phyloP scores from a whole-genome alignment of 2,329 filamentous ascomycete genomes.

The Penicillium sp. region DNA sequence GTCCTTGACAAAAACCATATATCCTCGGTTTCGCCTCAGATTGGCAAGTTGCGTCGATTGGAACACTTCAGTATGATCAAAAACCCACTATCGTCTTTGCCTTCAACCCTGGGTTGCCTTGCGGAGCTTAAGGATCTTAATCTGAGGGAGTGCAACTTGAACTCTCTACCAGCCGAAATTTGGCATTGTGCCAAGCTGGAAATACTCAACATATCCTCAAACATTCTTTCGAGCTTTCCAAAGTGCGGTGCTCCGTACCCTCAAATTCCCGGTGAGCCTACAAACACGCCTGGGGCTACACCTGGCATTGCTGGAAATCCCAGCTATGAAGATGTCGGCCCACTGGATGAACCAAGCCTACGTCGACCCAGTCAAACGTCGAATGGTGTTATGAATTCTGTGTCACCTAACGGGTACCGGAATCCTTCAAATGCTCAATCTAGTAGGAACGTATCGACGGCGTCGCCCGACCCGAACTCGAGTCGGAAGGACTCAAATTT shows the following conservation, averaged over 20 bases:
- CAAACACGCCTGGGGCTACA: slow-evolving; percentile 45
- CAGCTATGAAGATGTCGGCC: slow-evolving; percentile 74
- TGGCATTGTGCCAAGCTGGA: slow-evolving; percentile 93
- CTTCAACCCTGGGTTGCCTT: slow-evolving; percentile 82
- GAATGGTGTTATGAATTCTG: slow-evolving; percentile 70
- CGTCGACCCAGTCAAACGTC: slow-evolving; percentile 84
- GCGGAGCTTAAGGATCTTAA: slow-evolving; percentile 82
- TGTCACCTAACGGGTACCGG: slow-evolving; percentile 63
- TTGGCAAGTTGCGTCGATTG: slow-evolving; percentile 76
- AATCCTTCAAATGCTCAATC: slow-evolving; percentile 84
- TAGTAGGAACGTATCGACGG: slow-evolving; percentile 79
- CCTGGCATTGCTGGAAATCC: slow-evolving; percentile 59
- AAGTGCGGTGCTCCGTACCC: slow-evolving; percentile 70
- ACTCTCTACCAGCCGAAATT: slow-evolving; percentile 83
- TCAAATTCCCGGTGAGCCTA: slow-evolving; percentile 54
- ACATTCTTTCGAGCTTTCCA: slow-evolving; percentile 85
- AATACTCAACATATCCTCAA: slow-evolving; percentile 91
- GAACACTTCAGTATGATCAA: slow-evolving; percentile 93
- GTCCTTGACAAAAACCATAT: slow-evolving; percentile 95
- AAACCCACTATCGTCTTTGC: slow-evolving; percentile 81
- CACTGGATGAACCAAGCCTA: slow-evolving; percentile 60
- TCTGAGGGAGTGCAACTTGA: slow-evolving; percentile 89
- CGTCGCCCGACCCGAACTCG: slow-evolving; percentile 64
- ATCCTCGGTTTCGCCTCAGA: slow-evolving; percentile 78
- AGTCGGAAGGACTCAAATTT: slow-evolving; percentile 84